Evolutionary conservation across 345 rosid genomes (phyloP).

Genomic region (Citrus reticulata): DNA sequence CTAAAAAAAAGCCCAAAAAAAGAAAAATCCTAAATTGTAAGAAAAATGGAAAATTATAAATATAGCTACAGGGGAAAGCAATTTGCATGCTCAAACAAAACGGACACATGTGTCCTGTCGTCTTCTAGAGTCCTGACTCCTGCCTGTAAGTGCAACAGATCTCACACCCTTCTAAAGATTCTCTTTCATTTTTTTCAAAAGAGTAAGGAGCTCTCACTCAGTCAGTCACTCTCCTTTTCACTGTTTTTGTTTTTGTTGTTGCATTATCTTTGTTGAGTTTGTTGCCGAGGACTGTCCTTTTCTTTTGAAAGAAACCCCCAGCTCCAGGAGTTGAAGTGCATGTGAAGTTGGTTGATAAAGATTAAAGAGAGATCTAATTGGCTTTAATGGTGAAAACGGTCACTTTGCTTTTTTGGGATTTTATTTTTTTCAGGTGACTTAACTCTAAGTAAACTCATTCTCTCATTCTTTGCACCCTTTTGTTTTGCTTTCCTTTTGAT

Average conservation of each 20-base stretch:
- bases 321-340: conserved; percentile 32
- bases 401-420: conserved; percentile 13
- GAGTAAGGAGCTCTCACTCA: background rate
- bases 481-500: background rate
- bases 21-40: background rate
- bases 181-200: conserved; percentile 24
- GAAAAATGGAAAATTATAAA: background rate
- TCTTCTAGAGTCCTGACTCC: background rate
- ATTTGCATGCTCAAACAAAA: conserved; percentile 31
- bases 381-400: conserved; percentile 9
- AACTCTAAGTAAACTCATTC: background rate
- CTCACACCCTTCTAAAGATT: conserved; percentile 28
- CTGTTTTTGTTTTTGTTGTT: background rate
- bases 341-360: conserved; percentile 50
- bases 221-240: background rate
- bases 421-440: conserved; percentile 37
- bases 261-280: conserved; percentile 11
- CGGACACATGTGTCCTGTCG: conserved; percentile 26
- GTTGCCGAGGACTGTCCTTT: conserved; percentile 28
- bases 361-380: conserved; percentile 15
- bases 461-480: conserved; percentile 3
- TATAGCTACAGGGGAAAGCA: background rate
- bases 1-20: background rate
- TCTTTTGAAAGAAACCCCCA: conserved; percentile 37
- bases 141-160: conserved; percentile 16